Percentiles rank a stretch among this genome's conserved stretches.
Evolutionary conservation across 106 monocot genomes (phyloP).

Genomic region (Gastrodia elata): DNA sequence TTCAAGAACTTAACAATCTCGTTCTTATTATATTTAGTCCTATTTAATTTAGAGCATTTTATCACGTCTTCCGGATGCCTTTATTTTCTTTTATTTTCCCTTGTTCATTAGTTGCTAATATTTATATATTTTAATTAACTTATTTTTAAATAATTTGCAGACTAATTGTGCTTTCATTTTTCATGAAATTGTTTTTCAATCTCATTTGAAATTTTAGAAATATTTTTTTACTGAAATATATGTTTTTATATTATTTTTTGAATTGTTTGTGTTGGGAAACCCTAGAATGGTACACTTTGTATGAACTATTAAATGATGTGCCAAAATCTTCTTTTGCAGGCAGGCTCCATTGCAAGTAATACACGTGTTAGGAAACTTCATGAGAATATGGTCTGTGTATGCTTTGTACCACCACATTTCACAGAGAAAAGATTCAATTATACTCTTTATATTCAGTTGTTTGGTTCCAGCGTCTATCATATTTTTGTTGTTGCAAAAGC

Average conservation of each 20-base stretch:
- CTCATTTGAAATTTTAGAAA: background rate
- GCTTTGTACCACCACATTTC: slow-evolving; percentile 71
- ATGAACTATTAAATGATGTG: background rate
- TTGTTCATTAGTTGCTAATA: background rate
- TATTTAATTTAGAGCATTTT: background rate
- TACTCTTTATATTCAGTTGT: slow-evolving; percentile 74
- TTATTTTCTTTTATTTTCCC: background rate
- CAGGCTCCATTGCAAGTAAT: slow-evolving; percentile 77
- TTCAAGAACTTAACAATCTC: too few species aligned
- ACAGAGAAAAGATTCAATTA: slow-evolving; percentile 47
- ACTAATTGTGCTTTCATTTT: background rate
- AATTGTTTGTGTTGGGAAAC: background rate
- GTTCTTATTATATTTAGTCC: too few species aligned
- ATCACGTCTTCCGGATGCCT: background rate
- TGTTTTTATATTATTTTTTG: background rate
- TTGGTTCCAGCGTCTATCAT: slow-evolving; percentile 83
- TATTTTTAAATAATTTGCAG: background rate
- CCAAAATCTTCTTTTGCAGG: slow-evolving; percentile 27
- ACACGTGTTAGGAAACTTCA: slow-evolving; percentile 73
- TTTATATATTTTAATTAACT: background rate
- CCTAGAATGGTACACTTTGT: background rate
- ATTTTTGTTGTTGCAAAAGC: slow-evolving; percentile 75
- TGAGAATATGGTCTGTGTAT: slow-evolving; percentile 99
- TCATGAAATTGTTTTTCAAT: background rate
- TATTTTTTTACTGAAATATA: background rate